Conservation (phyloP, 768 basidiomycete species). For the Russula earlei region DNA sequence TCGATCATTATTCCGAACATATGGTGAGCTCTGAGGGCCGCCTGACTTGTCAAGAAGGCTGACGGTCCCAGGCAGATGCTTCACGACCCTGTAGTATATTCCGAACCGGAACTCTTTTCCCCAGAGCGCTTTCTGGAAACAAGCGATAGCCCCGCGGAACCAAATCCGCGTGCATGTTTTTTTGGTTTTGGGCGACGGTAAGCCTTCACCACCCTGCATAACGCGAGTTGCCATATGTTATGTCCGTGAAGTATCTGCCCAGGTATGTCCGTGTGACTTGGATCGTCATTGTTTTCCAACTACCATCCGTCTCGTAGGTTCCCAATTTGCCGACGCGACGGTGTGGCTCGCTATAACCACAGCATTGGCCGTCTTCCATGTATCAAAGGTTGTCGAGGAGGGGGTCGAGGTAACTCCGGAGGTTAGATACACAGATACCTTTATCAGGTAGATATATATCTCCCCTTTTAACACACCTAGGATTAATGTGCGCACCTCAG, state of each 20-base stretch:
- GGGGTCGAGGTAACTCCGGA: constrained; percentile 5
- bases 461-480: background rate
- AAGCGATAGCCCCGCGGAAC: constrained; percentile 8
- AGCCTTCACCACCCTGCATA: background rate
- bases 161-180: constrained; percentile 8
- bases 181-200: constrained; percentile 24
- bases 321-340: constrained; percentile 6
- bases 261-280: background rate
- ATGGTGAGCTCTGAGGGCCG: constrained; percentile 19
- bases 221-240: background rate
- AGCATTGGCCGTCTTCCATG: constrained; percentile 7
- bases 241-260: background rate
- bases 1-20: constrained; percentile 29
- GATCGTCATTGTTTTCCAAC: too few species aligned
- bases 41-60: background rate
- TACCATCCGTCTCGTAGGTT: background rate
- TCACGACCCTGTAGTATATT: constrained; percentile 23
- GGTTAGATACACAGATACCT: background rate
- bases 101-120: constrained; percentile 21
- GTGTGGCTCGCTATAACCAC: constrained; percentile 10
- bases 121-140: constrained; percentile 25
- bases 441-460: constrained; percentile 1
- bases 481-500: background rate
- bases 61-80: constrained; percentile 22
- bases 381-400: constrained; percentile 4